phyloP scores from a whole-genome alignment of 148 eudicot genomes.

The Fagopyrum tataricum region DNA sequence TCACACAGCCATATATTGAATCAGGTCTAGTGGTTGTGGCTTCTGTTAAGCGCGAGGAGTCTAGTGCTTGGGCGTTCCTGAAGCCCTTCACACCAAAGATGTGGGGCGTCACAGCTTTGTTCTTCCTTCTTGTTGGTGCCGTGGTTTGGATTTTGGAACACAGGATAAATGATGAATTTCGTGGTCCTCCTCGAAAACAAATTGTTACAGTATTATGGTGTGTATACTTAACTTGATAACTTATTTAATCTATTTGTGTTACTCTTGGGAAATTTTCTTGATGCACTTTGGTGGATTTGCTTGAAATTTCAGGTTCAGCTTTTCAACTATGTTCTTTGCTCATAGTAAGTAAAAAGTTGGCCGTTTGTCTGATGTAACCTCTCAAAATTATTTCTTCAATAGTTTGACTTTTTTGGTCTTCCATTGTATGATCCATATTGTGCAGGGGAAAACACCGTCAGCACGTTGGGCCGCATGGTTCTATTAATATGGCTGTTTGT shows the following conservation, averaged over 20 bases:
- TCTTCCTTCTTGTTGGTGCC: slow-evolving; percentile 11
- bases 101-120: slow-evolving; percentile 7
- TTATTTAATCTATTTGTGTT: neutral
- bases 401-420: neutral
- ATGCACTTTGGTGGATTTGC: neutral
- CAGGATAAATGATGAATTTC: slow-evolving; percentile 14
- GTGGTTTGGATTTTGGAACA: slow-evolving; percentile 15
- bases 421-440: neutral
- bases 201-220: slow-evolving; percentile 10
- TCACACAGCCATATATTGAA: slow-evolving; percentile 57
- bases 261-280: neutral
- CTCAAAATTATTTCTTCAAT: neutral
- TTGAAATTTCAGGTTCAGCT: slow-evolving; percentile 11
- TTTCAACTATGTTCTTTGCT: slow-evolving; percentile 15
- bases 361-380: neutral
- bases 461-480: slow-evolving; percentile 14
- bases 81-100: slow-evolving; percentile 15
- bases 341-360: slow-evolving; percentile 2
- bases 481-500: slow-evolving; percentile 14
- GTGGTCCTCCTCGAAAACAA: slow-evolving; percentile 12
- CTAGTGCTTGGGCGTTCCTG: slow-evolving; percentile 55
- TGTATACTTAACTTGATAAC: neutral
- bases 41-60: slow-evolving; percentile 24
- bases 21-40: slow-evolving; percentile 47
- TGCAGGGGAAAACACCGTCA: slow-evolving; percentile 9